Base-by-base conservation (phyloP, 306 rosid genomes). In the Clitoria ternatea region DNA sequence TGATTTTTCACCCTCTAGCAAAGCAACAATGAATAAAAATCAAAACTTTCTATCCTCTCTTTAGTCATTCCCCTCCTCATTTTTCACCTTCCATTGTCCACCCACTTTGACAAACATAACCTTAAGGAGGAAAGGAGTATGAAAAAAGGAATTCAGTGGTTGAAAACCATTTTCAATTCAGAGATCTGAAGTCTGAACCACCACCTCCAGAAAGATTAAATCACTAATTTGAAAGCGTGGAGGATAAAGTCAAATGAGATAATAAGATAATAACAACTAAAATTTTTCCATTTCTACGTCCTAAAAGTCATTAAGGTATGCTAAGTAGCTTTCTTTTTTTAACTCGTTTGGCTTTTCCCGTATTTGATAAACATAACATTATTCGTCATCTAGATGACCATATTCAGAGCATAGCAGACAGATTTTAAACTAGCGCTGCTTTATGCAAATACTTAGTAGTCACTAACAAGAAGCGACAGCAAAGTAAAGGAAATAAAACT, bases 1-100 rank as follows among this genome's bases (percentile, higher is more conserved):
- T 61, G 81, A 79, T 66, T 66, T 60, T 60, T 36, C 70, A 72
- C 56, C 78, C 54, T 45, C 77, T 63, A 24, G 10, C 67, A 42
- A 52, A 72, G 47, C 39, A 71, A 63, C 19, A 69, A 63, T 44
- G 59, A 65, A 37, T 55, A 18, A 36, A 72, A 65, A 66, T 47
- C 29, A 66, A 78, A 36, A 56, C 42, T 39, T 55, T 66, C 56
- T 43, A 57, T 22, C 63, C 47, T 36, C 39, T 26, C 53, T 39
- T 29, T 42, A 17, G 26, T 61, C n/a, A 26, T 3, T 55, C 45
- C 24, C 37, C n/a, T 30, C 19, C 36, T 42, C 4, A 20, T 42
- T 65, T 45, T 75, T 35, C 45, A 65, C 32, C 54, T 36, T 19
- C 48, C 61, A 62, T 40, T 50, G 61, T 77, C 81, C 57, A 42